Conservation (phyloP, 306 rosid genomes). For the Fragaria iinumae region DNA sequence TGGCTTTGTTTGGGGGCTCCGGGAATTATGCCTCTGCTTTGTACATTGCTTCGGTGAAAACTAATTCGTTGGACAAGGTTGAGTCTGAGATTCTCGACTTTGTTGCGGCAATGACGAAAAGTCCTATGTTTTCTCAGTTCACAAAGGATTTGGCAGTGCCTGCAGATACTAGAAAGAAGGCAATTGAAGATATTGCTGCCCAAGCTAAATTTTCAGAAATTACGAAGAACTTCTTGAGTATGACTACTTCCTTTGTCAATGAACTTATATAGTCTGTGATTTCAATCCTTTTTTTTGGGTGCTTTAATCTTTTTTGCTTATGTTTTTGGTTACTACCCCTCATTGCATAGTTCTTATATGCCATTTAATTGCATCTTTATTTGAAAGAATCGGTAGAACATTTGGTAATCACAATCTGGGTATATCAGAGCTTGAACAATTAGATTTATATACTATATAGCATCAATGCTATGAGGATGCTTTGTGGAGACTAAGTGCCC, state of each 20-base stretch:
- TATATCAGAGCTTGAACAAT: neutral
- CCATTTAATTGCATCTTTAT: neutral
- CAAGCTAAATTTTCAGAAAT: slow-evolving; percentile 73
- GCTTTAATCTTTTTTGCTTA: neutral
- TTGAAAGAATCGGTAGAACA: neutral
- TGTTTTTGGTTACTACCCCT: neutral
- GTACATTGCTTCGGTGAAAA: slow-evolving; percentile 72
- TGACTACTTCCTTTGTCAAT: slow-evolving; percentile 18
- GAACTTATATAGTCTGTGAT: neutral
- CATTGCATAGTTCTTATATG: neutral
- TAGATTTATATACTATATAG: neutral
- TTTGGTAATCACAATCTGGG: neutral
- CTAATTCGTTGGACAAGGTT: slow-evolving; percentile 67
- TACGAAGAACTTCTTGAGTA: slow-evolving; percentile 80
- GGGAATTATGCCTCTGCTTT: slow-evolving; percentile 96
- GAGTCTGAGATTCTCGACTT: slow-evolving; percentile 66
- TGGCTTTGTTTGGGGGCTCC: slow-evolving; percentile 83
- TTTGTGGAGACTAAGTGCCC: neutral
- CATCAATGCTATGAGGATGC: neutral
- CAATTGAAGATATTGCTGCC: slow-evolving; percentile 46
- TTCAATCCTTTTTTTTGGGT: neutral
- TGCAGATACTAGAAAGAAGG: slow-evolving; percentile 52
- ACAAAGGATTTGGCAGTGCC: slow-evolving; percentile 61
- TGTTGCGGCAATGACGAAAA: slow-evolving; percentile 55
- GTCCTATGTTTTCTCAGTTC: slow-evolving; percentile 56